These are phyloP conservation scores for Filosporella fistucella DNA, from an alignment of 495 filamentous ascomycete genomes.

Conservation along the genomic window DNA sequence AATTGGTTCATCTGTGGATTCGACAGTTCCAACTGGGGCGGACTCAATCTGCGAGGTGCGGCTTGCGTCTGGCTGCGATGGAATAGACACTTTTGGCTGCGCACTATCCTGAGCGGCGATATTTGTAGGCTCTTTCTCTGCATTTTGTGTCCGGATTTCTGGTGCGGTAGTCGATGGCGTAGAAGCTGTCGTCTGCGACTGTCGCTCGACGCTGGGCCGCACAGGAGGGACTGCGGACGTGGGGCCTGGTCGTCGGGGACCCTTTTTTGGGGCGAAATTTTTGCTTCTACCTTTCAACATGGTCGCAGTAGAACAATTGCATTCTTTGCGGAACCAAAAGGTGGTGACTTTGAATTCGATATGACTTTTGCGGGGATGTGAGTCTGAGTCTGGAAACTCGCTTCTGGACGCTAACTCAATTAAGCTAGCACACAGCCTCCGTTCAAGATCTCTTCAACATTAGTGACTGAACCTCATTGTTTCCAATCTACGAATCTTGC, in stretches of 20 bases:
- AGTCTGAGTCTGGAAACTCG: neutral
- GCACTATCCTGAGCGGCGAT: neutral
- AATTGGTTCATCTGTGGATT: too few relatives aligned
- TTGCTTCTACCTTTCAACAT: constrained; percentile 19
- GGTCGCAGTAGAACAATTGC: too few relatives aligned
- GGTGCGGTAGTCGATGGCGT: neutral
- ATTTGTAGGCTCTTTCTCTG: neutral
- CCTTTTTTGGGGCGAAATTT: constrained; percentile 20
- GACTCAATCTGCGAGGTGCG: too few relatives aligned
- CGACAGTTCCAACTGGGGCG: too few relatives aligned
- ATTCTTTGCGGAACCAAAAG: too few relatives aligned
- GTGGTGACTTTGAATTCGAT: too few relatives aligned
- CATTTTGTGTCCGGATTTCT: neutral
- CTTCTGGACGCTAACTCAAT: neutral
- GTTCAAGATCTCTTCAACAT: neutral
- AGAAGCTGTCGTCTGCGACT: constrained; percentile 24
- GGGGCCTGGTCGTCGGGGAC: constrained; percentile 6
- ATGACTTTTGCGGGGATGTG: neutral
- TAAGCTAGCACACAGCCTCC: too few relatives aligned
- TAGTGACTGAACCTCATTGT: constrained; percentile 4
- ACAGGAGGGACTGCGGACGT: constrained; percentile 15
- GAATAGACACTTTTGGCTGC: neutral
- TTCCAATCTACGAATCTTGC: constrained; percentile 1
- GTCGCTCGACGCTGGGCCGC: constrained; percentile 19
- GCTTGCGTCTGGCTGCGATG: neutral